Percentiles rank a stretch among this genome's conserved stretches.
Conservation (phyloP, 768 basidiomycete species). For the Suillus plorans region DNA sequence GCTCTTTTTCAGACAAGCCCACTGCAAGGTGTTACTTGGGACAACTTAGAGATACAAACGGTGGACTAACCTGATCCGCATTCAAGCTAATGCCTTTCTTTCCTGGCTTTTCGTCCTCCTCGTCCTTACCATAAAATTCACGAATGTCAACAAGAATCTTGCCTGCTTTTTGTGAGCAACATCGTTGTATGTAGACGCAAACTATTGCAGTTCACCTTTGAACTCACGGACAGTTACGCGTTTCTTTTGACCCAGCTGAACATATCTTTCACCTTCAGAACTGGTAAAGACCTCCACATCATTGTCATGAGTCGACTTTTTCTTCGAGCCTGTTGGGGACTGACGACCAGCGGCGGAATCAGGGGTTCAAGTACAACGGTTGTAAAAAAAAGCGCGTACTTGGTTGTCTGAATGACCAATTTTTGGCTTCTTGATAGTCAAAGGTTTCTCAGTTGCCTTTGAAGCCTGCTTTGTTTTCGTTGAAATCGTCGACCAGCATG, state of each 20-base stretch:
- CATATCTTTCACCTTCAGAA: conserved; percentile 41
- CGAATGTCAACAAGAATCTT: conserved; percentile 65
- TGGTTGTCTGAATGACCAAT: conserved; percentile 6
- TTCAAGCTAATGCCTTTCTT: conserved; percentile 78
- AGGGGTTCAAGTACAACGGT: conserved; percentile 15
- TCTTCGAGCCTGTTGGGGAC: conserved; percentile 12
- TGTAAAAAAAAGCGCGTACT: conserved; percentile 5
- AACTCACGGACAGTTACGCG: conserved; percentile 56
- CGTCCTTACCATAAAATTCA: conserved; percentile 60
- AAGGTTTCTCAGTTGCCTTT: conserved; percentile 12
- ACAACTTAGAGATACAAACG: not conserved
- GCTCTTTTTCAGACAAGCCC: conserved; percentile 53
- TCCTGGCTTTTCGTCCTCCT: conserved; percentile 68
- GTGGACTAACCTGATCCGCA: conserved; percentile 55
- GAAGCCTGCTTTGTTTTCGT: not conserved
- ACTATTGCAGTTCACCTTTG: conserved; percentile 37
- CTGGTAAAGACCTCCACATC: conserved; percentile 16
- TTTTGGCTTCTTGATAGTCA: conserved; percentile 39
- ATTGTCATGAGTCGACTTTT: not conserved
- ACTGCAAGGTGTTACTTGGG: conserved; percentile 35
- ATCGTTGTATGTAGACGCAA: conserved; percentile 1
- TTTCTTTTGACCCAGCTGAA: conserved; percentile 73
- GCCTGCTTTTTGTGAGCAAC: conserved; percentile 41
- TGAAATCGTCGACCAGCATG: not conserved
- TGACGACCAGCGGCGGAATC: conserved; percentile 9